phyloP scores from a whole-genome alignment of 1,284 basidiomycete species.

The Ustilago tritici region DNA sequence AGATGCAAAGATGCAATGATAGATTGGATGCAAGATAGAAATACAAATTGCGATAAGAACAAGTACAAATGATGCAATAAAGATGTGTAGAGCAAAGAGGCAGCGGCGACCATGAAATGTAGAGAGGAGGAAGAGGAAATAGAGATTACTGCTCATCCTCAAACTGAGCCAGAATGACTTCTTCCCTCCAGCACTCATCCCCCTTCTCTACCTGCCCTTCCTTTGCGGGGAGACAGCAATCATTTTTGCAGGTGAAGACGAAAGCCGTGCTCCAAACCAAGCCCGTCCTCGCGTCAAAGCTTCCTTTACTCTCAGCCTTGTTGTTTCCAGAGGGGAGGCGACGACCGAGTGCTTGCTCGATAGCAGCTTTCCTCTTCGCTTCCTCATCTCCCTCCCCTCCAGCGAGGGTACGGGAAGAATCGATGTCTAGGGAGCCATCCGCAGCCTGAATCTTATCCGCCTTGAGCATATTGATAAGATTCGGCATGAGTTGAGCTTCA shows the following conservation, averaged over 20 bases:
- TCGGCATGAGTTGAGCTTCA: constrained; percentile 69
- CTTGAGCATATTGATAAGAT: constrained; percentile 63
- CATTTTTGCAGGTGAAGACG: constrained; percentile 60
- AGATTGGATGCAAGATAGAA: constrained; percentile 10
- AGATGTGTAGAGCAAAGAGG: background rate
- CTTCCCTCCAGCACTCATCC: constrained; percentile 58
- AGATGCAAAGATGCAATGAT: background rate
- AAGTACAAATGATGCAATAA: constrained; percentile 1
- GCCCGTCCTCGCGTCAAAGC: constrained; percentile 47
- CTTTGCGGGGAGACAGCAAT: constrained; percentile 39
- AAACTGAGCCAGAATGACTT: constrained; percentile 57
- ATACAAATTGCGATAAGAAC: constrained; percentile 8
- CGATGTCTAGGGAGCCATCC: constrained; percentile 20
- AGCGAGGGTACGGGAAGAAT: background rate
- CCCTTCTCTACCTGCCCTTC: background rate
- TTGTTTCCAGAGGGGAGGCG: constrained; percentile 15
- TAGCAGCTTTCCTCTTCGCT: constrained; percentile 44
- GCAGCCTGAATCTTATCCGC: constrained; percentile 38
- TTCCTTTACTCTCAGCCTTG: background rate
- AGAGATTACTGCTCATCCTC: constrained; percentile 48
- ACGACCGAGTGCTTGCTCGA: constrained; percentile 62
- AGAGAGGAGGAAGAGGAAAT: background rate
- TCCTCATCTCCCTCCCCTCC: constrained; percentile 22
- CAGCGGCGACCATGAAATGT: background rate
- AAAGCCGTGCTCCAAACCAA: constrained; percentile 65